phyloP scores from a whole-genome alignment of 2,329 filamentous ascomycete species.

The Dactylellina parvicollis region DNA sequence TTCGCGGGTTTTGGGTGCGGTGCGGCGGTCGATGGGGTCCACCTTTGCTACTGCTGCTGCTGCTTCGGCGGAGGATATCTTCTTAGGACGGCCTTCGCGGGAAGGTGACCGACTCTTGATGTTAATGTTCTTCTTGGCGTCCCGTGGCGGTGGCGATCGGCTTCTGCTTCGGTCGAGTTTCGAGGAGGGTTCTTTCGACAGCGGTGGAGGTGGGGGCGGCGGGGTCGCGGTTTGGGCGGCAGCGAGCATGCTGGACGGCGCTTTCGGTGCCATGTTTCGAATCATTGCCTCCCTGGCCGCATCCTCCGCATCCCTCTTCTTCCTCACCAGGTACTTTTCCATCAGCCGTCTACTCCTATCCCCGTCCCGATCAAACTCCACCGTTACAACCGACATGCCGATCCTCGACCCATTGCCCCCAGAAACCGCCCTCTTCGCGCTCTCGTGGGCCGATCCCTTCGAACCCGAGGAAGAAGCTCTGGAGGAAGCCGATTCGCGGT shows the following conservation, averaged over 20 bases:
- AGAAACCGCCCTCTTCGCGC: constrained; percentile 81
- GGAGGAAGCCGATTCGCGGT: constrained; percentile 71
- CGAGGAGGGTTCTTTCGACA: constrained; percentile 50
- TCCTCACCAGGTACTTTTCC: constrained; percentile 75
- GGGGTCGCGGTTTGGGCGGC: constrained; percentile 56
- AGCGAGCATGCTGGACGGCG: constrained; percentile 56
- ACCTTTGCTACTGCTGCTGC: no score
- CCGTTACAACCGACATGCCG: constrained; percentile 78
- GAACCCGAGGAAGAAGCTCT: constrained; percentile 60
- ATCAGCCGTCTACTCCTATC: constrained; percentile 81
- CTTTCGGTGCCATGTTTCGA: constrained; percentile 58
- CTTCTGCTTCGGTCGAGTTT: constrained; percentile 54
- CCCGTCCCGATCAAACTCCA: constrained; percentile 90
- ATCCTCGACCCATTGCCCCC: constrained; percentile 82
- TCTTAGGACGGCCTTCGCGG: constrained; percentile 61
- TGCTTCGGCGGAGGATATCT: constrained; percentile 59
- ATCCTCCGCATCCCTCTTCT: constrained; percentile 69
- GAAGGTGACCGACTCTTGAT: constrained; percentile 35
- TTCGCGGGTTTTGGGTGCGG: constrained; percentile 63
- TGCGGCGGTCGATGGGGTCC: constrained; percentile 58
- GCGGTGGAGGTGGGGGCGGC: constrained; percentile 56
- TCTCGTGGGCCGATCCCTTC: constrained; percentile 75
- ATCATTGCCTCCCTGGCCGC: constrained; percentile 61
- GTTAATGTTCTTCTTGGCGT: constrained; percentile 17
- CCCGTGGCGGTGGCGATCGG: constrained; percentile 10